Evolutionary conservation across 176 grass and related monocot genomes (phyloP).

Genomic region (Cenchrus americanus): DNA sequence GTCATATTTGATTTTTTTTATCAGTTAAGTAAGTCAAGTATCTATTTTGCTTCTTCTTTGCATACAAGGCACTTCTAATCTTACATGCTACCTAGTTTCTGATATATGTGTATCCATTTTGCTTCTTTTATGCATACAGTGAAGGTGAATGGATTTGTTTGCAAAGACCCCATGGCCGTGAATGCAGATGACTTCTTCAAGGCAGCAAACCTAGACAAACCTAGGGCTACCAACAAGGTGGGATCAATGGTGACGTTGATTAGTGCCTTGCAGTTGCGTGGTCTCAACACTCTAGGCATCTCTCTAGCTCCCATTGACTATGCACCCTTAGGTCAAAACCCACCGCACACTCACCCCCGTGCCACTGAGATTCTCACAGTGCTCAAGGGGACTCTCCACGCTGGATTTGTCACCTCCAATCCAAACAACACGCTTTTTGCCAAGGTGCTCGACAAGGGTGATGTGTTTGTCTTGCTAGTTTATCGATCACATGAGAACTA

Average conservation of each 20-base stretch:
- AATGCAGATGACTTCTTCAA: constrained; percentile 31
- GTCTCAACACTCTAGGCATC: background rate
- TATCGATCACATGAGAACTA: too few relatives aligned
- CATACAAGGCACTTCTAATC: too few relatives aligned
- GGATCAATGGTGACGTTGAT: constrained; percentile 20
- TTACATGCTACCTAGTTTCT: too few relatives aligned
- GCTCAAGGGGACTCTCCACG: constrained; percentile 41
- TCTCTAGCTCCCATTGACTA: constrained; percentile 8
- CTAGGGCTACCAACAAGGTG: background rate
- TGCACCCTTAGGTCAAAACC: constrained; percentile 13
- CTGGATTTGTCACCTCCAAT: constrained; percentile 46
- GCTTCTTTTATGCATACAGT: too few relatives aligned
- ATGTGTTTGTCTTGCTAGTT: constrained; percentile 61
- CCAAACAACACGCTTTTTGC: constrained; percentile 34
- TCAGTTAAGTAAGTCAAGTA: too few relatives aligned
- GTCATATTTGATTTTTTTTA: too few relatives aligned
- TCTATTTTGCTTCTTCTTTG: too few relatives aligned
- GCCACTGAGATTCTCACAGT: constrained; percentile 39
- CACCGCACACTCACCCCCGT: constrained; percentile 42
- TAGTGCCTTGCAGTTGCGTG: constrained; percentile 14
- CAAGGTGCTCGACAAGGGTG: constrained; percentile 51
- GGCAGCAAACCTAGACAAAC: background rate
- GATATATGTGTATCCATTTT: too few relatives aligned
- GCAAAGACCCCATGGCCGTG: constrained; percentile 31
- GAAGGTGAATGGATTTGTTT: constrained; percentile 41